Percentiles rank a stretch among this genome's conserved stretches.
Conservation (phyloP, 1,284 basidiomycete genomes). For the Schizophyllum amplum region DNA sequence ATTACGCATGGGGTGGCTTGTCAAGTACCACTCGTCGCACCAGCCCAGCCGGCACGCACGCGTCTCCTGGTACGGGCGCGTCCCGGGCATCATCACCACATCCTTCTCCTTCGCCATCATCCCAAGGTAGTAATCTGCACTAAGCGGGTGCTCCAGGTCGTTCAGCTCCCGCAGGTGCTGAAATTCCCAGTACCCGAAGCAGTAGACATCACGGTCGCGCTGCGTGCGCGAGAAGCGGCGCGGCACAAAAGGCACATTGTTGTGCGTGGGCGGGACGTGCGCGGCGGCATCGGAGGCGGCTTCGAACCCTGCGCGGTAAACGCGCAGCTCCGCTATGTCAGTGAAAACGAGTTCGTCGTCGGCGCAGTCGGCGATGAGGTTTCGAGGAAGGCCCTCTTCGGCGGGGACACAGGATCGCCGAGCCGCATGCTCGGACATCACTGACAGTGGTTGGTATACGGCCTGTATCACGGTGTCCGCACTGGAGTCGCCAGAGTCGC, state of each 20-base stretch:
- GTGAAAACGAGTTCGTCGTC: not conserved
- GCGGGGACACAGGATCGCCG: not conserved
- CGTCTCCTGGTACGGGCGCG: not conserved
- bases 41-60: not conserved
- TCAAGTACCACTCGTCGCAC: not conserved
- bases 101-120: not conserved
- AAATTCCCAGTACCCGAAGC: not conserved
- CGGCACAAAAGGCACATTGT: not conserved
- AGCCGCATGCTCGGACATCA: not conserved
- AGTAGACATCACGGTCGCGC: not conserved
- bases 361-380: not conserved
- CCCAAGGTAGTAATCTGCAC: not conserved
- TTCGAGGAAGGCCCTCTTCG: not conserved
- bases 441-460: not conserved
- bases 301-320: not conserved
- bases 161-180: not conserved
- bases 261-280: not conserved
- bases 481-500: not conserved
- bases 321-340: not conserved
- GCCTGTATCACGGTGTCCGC: not conserved
- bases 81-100: not conserved
- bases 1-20: not conserved
- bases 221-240: not conserved
- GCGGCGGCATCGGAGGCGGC: not conserved
- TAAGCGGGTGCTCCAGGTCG: not conserved